Conservation (phyloP, 108 stramenopile species). For the Nitzschia sp. region DNA sequence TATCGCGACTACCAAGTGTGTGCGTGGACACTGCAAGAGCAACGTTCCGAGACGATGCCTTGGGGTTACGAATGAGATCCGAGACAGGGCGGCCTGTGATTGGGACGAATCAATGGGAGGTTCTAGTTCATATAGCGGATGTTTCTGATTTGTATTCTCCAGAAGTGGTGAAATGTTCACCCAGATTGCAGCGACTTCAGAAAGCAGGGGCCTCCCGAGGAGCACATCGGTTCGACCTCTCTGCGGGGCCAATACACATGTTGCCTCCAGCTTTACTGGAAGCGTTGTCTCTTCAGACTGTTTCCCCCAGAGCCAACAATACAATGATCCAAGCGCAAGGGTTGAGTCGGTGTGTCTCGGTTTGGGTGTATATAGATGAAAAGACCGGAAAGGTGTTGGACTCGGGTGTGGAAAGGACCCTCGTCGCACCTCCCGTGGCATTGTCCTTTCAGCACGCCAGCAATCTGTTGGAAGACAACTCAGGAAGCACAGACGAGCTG, state of each 20-base stretch:
- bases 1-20: constrained; percentile 67
- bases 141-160: constrained; percentile 75
- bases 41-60: constrained; percentile 82
- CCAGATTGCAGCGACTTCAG: constrained; percentile 15
- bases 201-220: constrained; percentile 69
- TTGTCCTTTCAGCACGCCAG: constrained; percentile 66
- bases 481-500: constrained; percentile 21
- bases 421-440: constrained; percentile 62
- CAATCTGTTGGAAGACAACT: constrained; percentile 43
- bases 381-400: constrained; percentile 70
- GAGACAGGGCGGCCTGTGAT: constrained; percentile 62
- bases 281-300: constrained; percentile 52
- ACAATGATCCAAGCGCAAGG: constrained; percentile 7
- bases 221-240: constrained; percentile 77
- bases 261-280: constrained; percentile 72
- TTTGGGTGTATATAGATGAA: constrained; percentile 88
- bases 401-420: constrained; percentile 74
- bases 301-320: background rate
- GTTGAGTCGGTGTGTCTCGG: constrained; percentile 70
- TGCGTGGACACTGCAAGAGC: constrained; percentile 76
- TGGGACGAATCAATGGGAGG: constrained; percentile 70
- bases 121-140: constrained; percentile 80
- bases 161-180: background rate
- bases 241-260: constrained; percentile 75
- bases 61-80: constrained; percentile 73